A percentile compares a stretch with the other conserved stretches of the same genome.
These are phyloP conservation scores for Dactylellina parvicollis DNA, from an alignment of 2,329 filamentous ascomycete species.

Conservation along the genomic window DNA sequence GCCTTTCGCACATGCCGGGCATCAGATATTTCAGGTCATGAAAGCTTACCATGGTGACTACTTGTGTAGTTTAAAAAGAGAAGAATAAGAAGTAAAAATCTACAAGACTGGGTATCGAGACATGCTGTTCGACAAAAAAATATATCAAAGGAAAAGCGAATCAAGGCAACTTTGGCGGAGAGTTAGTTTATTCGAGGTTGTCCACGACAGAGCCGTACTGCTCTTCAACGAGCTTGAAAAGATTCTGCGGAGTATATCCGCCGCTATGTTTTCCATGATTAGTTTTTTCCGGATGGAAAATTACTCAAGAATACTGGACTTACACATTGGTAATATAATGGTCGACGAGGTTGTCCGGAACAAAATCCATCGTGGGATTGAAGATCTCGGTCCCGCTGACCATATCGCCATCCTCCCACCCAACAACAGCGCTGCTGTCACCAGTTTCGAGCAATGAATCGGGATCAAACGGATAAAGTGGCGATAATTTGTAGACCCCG, in stretches of 20 bases:
- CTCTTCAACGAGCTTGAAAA: constrained; percentile 53
- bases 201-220: constrained; percentile 36
- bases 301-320: not conserved
- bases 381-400: constrained; percentile 44
- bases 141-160: not conserved
- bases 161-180: not conserved
- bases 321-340: constrained; percentile 54
- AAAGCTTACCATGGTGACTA: not conserved
- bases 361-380: constrained; percentile 51
- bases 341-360: constrained; percentile 42
- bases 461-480: constrained; percentile 84
- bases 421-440: constrained; percentile 46
- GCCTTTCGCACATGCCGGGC: not conserved
- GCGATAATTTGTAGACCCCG: constrained; percentile 92
- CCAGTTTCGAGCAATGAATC: constrained; percentile 87
- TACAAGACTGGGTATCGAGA: constrained; percentile 27
- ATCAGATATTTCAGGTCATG: not conserved
- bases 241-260: constrained; percentile 47
- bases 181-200: constrained; percentile 24
- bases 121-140: not conserved
- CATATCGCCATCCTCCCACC: constrained; percentile 46
- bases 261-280: constrained; percentile 16
- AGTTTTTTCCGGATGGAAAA: not conserved
- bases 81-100: not conserved
- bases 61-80: not conserved